Percentiles rank a stretch among this genome's conserved stretches.
phyloP scores from a whole-genome alignment of 805 yeast genomes.

The Ogataea neopini region DNA sequence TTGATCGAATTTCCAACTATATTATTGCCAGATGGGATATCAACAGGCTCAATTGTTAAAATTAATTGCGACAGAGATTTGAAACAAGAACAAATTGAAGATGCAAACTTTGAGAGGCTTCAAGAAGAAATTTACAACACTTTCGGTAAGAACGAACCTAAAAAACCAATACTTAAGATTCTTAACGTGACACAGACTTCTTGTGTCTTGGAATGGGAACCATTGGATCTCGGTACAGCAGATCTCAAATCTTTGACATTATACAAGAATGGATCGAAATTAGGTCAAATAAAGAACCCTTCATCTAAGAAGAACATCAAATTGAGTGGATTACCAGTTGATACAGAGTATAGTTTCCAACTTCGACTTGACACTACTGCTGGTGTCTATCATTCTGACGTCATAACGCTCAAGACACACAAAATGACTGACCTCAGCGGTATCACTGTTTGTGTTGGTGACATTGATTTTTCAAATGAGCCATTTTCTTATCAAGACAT shows the following conservation, averaged over 20 bases:
- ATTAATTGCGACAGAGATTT: constrained; percentile 79
- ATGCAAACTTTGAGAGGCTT: constrained; percentile 54
- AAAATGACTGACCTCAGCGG: constrained; percentile 96
- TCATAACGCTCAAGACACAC: constrained; percentile 75
- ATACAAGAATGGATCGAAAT: constrained; percentile 69
- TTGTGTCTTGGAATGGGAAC: constrained; percentile 94
- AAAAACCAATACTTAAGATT: constrained; percentile 64
- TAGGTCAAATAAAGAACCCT: constrained; percentile 86
- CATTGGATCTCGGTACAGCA: constrained; percentile 79
- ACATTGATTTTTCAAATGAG: constrained; percentile 56
- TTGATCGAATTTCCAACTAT: constrained; percentile 96
- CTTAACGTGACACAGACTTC: constrained; percentile 91
- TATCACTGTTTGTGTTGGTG: constrained; percentile 87
- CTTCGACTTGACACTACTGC: constrained; percentile 85
- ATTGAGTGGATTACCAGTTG: constrained; percentile 88
- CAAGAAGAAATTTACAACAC: constrained; percentile 73
- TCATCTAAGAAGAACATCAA: constrained; percentile 76
- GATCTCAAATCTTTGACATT: constrained; percentile 72
- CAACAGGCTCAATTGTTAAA: constrained; percentile 89
- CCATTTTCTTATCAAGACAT: constrained; percentile 57
- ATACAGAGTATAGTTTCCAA: constrained; percentile 76
- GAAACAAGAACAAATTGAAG: constrained; percentile 63
- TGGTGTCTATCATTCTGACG: constrained; percentile 75
- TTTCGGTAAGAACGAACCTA: constrained; percentile 75
- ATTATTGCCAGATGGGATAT: constrained; percentile 83